Base-by-base conservation (phyloP, 495 filamentous ascomycete genomes). In the Hyphodiscus hymeniophilus region DNA sequence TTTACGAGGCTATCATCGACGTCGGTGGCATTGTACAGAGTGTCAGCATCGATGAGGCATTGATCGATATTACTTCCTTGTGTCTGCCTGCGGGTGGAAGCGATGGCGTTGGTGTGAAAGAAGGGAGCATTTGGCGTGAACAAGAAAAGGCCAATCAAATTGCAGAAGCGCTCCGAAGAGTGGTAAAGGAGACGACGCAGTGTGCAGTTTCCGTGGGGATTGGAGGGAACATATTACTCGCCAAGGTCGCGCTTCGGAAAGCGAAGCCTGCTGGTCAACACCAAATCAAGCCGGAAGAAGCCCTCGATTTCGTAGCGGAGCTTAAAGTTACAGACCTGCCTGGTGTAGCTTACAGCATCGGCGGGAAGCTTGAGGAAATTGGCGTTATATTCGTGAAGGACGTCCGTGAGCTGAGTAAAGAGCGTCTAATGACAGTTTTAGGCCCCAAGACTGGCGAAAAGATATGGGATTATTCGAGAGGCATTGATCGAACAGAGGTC, bases 151-250 rank as follows among this genome's bases (percentile, higher is more conserved):
- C 83, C 6, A 78, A 89, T 52, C 71, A 82, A 38, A 81, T 97
- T 47, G 89, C 85, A 0, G 62, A 66, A 18, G 57, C 51, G 1
- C 65, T 98, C 6, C 76, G 94, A 17, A 72, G 77, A 10, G 66
- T 74, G 18, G 77, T 95, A 36, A 84, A 86, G 55, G 57, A 68
- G 15, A 83, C 72, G 48, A 94, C 92, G 0, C 82, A 75, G 5
- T 96, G 94, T 61, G 77, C 82, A 40, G 90, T 96, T 3, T 95
- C 90, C 0, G 80, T 97, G n/a, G 92, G 92, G 0, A 94, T 98
- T 50, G 92, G 94, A 2, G 80, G 76, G 7, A 98, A 95, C 56
- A 87, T 97, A 32, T 63, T 98, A 8, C 76, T 89, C 6, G 94
- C 92, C 28, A 95, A 94, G 58, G 75, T 97, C 12, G 89, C 92